phyloP scores from a whole-genome alignment of 768 basidiomycete genomes.

The Boletellus sp. region DNA sequence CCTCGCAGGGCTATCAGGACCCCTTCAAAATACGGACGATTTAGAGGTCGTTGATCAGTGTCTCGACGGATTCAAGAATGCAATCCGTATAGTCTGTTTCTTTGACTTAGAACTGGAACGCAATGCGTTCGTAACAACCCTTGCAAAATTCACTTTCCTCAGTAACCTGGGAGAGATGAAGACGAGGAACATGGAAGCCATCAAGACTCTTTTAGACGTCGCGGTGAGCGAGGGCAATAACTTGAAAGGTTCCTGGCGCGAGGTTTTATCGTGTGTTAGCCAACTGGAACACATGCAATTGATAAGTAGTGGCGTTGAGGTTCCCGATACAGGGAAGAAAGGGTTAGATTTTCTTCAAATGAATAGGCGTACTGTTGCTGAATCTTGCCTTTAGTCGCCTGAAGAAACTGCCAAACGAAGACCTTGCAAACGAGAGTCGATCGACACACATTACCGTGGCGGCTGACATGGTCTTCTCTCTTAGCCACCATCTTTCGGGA shows the following conservation, averaged over 20 bases:
- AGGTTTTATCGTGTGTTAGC: conserved; percentile 94
- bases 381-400: conserved; percentile 29
- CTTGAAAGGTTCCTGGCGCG: conserved; percentile 93
- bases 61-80: conserved; percentile 92
- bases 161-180: conserved; percentile 99
- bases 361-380: background rate
- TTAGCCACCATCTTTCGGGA: conserved; percentile 91
- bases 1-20: conserved; percentile 90
- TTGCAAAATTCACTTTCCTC: conserved; percentile 95
- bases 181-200: conserved; percentile 98
- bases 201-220: conserved; percentile 90
- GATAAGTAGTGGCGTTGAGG: conserved; percentile 86
- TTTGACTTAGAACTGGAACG: conserved; percentile 96
- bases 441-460: conserved; percentile 98
- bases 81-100: conserved; percentile 95
- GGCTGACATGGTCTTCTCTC: conserved; percentile 98
- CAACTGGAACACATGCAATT: conserved; percentile 99
- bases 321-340: conserved; percentile 73
- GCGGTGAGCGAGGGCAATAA: conserved; percentile 97
- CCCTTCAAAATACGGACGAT: conserved; percentile 93
- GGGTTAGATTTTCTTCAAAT: conserved; percentile 53
- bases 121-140: conserved; percentile 97
- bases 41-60: conserved; percentile 88
- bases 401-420: conserved; percentile 78
- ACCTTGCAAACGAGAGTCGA: conserved; percentile 92